Percentiles rank a stretch among this genome's conserved stretches.
Conservation (phyloP, 768 basidiomycete species). For the Podaxis carcinomalis region DNA sequence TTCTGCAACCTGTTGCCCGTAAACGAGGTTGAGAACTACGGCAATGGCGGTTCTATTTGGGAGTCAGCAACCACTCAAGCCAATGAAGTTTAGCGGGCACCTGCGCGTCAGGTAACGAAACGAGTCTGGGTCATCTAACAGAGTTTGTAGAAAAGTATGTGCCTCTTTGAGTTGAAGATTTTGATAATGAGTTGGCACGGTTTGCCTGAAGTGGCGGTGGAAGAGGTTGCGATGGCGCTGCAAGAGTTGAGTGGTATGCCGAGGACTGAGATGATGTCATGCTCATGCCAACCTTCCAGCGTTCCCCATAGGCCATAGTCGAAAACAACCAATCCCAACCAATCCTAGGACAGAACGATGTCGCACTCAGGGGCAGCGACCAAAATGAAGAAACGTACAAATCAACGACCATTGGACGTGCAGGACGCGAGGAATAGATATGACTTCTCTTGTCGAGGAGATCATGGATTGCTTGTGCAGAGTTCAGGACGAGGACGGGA, state of each 20-base stretch:
- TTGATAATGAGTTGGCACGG: conserved; percentile 21
- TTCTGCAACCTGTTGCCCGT: conserved; percentile 32
- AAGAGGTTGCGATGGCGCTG: conserved; percentile 37
- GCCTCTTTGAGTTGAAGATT: conserved; percentile 30
- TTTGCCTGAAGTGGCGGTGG: conserved; percentile 31
- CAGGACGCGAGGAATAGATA: conserved; percentile 41
- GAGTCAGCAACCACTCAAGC: background rate
- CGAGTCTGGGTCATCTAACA: conserved; percentile 30
- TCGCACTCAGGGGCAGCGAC: background rate
- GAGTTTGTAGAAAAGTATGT: conserved; percentile 31
- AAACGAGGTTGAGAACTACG: conserved; percentile 36
- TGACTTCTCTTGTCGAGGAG: conserved; percentile 41
- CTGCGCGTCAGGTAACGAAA: conserved; percentile 34
- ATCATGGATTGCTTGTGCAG: conserved; percentile 34
- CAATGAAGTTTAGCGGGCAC: conserved; percentile 14
- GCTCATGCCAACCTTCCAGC: conserved; percentile 18
- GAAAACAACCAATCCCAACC: conserved; percentile 47
- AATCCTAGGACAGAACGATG: conserved; percentile 26
- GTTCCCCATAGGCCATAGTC: conserved; percentile 20
- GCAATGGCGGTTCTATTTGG: conserved; percentile 28
- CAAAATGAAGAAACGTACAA: conserved; percentile 26
- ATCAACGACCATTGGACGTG: conserved; percentile 37
- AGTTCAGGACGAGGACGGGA: conserved; percentile 43
- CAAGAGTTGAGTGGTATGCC: conserved; percentile 17
- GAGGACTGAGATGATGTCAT: background rate